Base-by-base conservation (phyloP, 2,329 filamentous ascomycete genomes). In the Lecanoromycetidae sp. region DNA sequence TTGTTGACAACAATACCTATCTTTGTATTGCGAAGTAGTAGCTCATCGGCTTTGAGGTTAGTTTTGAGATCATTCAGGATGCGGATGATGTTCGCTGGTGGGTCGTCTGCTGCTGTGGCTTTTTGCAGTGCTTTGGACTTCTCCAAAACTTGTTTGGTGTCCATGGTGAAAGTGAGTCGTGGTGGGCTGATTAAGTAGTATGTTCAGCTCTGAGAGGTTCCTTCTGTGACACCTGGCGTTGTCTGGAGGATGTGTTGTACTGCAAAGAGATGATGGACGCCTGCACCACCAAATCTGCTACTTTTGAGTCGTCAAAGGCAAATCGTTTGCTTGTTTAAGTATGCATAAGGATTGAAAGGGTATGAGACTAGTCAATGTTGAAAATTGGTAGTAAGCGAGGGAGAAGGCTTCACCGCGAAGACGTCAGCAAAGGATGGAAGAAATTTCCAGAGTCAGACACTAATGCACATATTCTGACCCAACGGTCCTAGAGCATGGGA, bases 1-100 rank as follows among this genome's bases (percentile, higher is more conserved):
- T 87, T 90, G 63, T 88, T 90, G 53, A 96, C 84, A 42, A 83
- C 79, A 55, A 94, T 82, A 57, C 91, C 91, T 43, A 94, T 90
- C 57, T 83, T 84, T n/a, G 90, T 96, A 34, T 83, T 83, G 60
- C 90, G 80, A 55, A 98, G 72, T 57, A 94, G 76, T 57, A 95
- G 87, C 67, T 98, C 91, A 2, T 85, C 91, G 8, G 88, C 84
- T 38, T 77, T 76, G 29, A 90, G 80, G 52, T 85, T 84, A 58
- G 81, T 80, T 67, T 90, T 85, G 32, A 96, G 72, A 42, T 81
- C 77, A 58, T 82, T 80, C 44, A 98, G 71, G 52, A 96, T 73
- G 44, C 75, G 72, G 46, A 93, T 70, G 42, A 94, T 75, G 51
- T 77, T 82, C 33, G 80, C 67, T 22, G 84, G 61, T 4, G 87